Base-by-base conservation (phyloP, 495 filamentous ascomycete species). In the Chaetomium tenue region DNA sequence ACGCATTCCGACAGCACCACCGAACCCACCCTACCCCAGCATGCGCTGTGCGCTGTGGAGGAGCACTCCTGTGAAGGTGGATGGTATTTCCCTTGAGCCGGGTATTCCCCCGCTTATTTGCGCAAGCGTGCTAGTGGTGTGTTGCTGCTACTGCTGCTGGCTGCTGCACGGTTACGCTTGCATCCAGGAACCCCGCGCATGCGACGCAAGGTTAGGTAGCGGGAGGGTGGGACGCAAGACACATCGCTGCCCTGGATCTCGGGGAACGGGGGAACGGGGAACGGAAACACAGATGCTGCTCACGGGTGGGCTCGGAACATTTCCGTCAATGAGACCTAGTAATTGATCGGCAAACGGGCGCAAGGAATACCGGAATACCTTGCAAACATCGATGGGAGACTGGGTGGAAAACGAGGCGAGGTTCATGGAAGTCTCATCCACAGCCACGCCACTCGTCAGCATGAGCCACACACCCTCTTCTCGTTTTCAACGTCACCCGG, bases 181-280 rank as follows among this genome's bases (percentile, higher is more conserved):
- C 46, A 50, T 50, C 20, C 46, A 50, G 46, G 46, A 50, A 52
- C 48, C 48, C 48, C 48, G 48, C 48, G 48, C 48, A 52, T 52
- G 25, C 46, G 46, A 50, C 46, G 20, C 20, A 50, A 18, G 46
- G 44, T 37, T 46, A n/a, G 28, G 28, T 30, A 30, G 44, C 1
- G 44, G 44, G 16, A n/a, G 44, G 44, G 18, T n/a, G 42, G 42
- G 42, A n/a, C 15, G 44, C 44, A 52, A 23, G 22, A 20, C 23
- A 26, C 48, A 52, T 7, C 22, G 23, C 22, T 3, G 22, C 48
- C 44, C 40, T 44, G 44, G n/a, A n/a, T 20, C 44, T 47, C n/a
- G n/a, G n/a, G 44, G 44, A 22, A 47, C 7, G 18, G n/a, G 28
- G 28, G 6, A 5, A n/a, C n/a, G 3, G n/a, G 44, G 44, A 22